phyloP scores from a whole-genome alignment of 2,329 filamentous ascomycete species.

The Sporothrix brunneoviolacea region DNA sequence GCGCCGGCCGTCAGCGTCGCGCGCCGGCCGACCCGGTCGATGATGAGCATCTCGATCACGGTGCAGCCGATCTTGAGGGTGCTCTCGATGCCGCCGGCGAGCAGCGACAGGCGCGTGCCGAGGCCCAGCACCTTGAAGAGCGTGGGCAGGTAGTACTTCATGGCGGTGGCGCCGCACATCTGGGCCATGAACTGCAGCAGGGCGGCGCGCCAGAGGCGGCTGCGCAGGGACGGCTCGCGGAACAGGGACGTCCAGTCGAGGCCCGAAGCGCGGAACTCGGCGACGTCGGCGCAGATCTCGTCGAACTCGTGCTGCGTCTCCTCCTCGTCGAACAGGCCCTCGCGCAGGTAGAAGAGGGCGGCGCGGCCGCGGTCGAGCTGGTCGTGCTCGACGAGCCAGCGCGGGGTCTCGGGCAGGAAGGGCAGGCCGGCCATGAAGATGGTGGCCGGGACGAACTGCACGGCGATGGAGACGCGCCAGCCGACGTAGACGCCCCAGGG shows the following conservation, averaged over 20 bases:
- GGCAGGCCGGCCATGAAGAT: conserved; percentile 45
- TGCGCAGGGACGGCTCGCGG: conserved; percentile 39
- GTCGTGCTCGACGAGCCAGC: conserved; percentile 51
- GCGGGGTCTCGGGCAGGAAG: conserved; percentile 50
- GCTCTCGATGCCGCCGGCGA: conserved; percentile 50
- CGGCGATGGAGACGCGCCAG: conserved; percentile 47
- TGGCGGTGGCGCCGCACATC: conserved; percentile 53
- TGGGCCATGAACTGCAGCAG: conserved; percentile 54
- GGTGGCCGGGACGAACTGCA: conserved; percentile 44
- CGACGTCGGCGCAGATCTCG: conserved; percentile 40
- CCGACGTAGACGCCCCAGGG: conserved; percentile 37
- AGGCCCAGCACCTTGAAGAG: conserved; percentile 47
- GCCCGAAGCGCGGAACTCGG: conserved; percentile 29
- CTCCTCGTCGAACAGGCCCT: conserved; percentile 31
- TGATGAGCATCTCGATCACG: conserved; percentile 49
- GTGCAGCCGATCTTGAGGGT: conserved; percentile 52
- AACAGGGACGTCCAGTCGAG: conserved; percentile 42
- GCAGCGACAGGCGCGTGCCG: conserved; percentile 38
- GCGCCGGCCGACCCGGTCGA: conserved; percentile 45
- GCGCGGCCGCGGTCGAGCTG: conserved; percentile 35
- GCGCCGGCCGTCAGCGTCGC: conserved; percentile 43
- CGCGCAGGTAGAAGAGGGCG: conserved; percentile 43
- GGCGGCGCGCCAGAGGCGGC: conserved; percentile 49
- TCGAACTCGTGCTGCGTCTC: conserved; percentile 37
- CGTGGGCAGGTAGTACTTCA: conserved; percentile 54